Evolutionary conservation across 108 stramenopile genomes (phyloP).

Genomic region (Epithemia pelagica): DNA sequence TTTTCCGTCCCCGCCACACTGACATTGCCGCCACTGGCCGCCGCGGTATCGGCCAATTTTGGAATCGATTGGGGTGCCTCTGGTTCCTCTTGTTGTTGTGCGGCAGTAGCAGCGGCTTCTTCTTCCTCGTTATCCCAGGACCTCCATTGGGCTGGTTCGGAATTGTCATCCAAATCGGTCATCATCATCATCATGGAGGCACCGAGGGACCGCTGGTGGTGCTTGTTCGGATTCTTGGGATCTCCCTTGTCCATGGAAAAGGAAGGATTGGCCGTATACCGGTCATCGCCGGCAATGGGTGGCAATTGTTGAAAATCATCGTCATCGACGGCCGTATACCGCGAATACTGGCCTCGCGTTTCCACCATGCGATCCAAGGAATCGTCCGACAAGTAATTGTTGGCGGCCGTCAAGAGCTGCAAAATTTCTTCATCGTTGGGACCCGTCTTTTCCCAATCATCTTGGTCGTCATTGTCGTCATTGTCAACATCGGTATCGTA

Average conservation of each 20-base stretch:
- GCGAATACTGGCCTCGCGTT: background rate
- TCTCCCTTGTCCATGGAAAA: background rate
- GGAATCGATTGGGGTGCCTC: background rate
- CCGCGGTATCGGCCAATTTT: background rate
- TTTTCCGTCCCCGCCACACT: background rate
- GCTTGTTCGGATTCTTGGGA: no score
- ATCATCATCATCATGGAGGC: background rate
- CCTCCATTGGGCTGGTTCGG: background rate
- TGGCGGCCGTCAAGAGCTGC: background rate
- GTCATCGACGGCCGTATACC: background rate
- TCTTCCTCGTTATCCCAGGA: background rate
- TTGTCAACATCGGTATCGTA: background rate
- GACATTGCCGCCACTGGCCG: background rate
- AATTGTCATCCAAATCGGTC: background rate
- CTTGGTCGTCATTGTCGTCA: background rate
- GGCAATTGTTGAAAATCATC: background rate
- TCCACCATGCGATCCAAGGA: background rate
- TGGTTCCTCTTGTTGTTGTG: background rate
- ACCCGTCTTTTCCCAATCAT: background rate
- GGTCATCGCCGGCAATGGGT: background rate
- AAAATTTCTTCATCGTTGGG: background rate
- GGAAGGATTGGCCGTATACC: background rate
- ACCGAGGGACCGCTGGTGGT: no score
- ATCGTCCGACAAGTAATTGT: background rate
- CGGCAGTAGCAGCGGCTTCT: background rate